Base-by-base conservation (phyloP, 2,329 filamentous ascomycete species). In the Xylariaceae sp. region DNA sequence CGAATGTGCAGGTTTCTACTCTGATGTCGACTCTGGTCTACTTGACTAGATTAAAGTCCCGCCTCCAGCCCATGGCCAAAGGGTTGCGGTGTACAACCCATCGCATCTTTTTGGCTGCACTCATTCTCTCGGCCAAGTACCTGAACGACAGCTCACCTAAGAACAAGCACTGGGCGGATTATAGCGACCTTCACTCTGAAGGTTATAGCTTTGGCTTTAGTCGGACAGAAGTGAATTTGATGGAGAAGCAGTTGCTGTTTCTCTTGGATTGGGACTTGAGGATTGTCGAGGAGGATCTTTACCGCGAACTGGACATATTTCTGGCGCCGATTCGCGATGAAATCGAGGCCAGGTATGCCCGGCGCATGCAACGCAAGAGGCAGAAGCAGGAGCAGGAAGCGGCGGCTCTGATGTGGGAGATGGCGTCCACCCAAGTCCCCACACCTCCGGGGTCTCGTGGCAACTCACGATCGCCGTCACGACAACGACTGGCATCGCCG, bases 91-190 rank as follows among this genome's bases (percentile, higher is more conserved):
- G 94, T 79, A 97, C 94, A 21, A 90, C 92, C 44, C 94, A 99
- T 78, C 88, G 94, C 66, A 97, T 99, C 79, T 97, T 99, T 76
- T 82, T 99, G 46, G 92, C 89, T 40, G 79, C 88, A 15, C 84
- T 92, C 62, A 94, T 94, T 68, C 79, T 87, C 43, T 85, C 94
- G 1, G 92, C 94, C 65, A 99, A 99, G 85, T 96, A 96, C 72
- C 82, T 97, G 64, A 97, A 99, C 72, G 94, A 97, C 79, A 96
- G 91, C 57, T 96, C 91, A 12, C 94, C 94, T 59, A 97, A 97
- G 85, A 99, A 99, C 83, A 97, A 97, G 85, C 94, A 99, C 80
- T 99, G 94, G 94, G 92, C 94, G 61, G 87, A 85, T 66, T 99
- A 97, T 79, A 95, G 88, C 56, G 76, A 86, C 65, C 86, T 96